Base-by-base conservation (phyloP, 345 rosid species). In the Cardamine occulta region DNA sequence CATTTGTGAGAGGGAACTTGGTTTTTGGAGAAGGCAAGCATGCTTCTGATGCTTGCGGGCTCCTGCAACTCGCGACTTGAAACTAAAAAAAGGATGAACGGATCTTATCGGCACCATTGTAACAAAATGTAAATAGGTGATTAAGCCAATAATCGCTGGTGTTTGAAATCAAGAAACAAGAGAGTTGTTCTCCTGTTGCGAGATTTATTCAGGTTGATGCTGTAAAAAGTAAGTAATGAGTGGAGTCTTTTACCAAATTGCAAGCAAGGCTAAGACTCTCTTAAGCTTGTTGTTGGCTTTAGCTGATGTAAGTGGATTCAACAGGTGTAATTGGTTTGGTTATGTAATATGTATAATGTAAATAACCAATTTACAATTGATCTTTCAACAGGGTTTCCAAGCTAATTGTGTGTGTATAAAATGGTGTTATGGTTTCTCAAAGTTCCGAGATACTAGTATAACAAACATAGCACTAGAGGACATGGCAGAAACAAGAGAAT, bases 1-100 rank as follows among this genome's bases (percentile, higher is more conserved):
- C 99, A 32, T 88, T 84, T 81, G 91, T 92, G 0, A 80, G 93
- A 82, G 99, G 99, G 63, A 92, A 95, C 82, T 89, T 95, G n/a
- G 93, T 92, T 31, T 95, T 79, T 76, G 68, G 82, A 55, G 89
- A 90, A 49, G 93, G 96, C 66, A 85, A 80, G 63, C 99, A 92
- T 79, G 97, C 96, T 75, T 62, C 85, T 29, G 86, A 86, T 68
- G 93, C 97, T 37, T 92, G 97, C 28, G 99, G 96, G n/a, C 62
- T 78, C 72, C 77, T 76, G 49, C 81, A 92, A 79, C 85, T 92
- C 2, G 96, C 94, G 7, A 60, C 65, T 72, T 85, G 64, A 79
- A 63, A 49, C 48, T 42, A 5, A 23, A 65, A 55, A 55, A 63
- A 19, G 14, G 40, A 13, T 15, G 4, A 17, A 66, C 1, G n/a